phyloP scores from a whole-genome alignment of 2,329 filamentous ascomycete genomes.

The Thelonectria rubi region DNA sequence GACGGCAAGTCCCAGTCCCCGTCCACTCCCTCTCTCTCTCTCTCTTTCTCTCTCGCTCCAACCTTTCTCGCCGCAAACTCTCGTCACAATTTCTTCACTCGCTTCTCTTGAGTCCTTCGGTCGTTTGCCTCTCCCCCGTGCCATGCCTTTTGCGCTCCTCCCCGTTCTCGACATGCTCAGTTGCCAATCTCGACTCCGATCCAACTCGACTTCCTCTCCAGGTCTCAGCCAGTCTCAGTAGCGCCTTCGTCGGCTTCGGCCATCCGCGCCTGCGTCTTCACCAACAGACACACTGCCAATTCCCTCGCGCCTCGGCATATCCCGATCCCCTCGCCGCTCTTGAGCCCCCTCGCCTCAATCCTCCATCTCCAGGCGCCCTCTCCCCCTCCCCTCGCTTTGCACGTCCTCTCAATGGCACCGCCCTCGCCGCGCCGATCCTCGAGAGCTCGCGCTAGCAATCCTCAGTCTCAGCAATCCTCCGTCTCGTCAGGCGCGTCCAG shows the following conservation, averaged over 20 bases:
- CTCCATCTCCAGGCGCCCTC: slow-evolving; percentile 21
- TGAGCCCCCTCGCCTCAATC: slow-evolving; percentile 7
- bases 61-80: slow-evolving; percentile 25
- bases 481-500: slow-evolving; percentile 81
- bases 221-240: slow-evolving; percentile 34
- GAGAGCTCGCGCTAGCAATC: slow-evolving; percentile 83
- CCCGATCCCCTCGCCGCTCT: slow-evolving; percentile 18
- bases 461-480: slow-evolving; percentile 79
- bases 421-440: slow-evolving; percentile 86
- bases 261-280: slow-evolving; percentile 25
- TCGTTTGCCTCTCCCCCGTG: slow-evolving; percentile 30
- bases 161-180: slow-evolving; percentile 41
- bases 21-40: slow-evolving; percentile 21
- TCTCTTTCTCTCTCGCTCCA: slow-evolving; percentile 12
- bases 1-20: slow-evolving; percentile 12
- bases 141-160: slow-evolving; percentile 35
- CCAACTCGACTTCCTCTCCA: slow-evolving; percentile 34
- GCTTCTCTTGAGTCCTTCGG: slow-evolving; percentile 36
- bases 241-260: slow-evolving; percentile 35
- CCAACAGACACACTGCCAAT: slow-evolving; percentile 33
- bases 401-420: slow-evolving; percentile 63
- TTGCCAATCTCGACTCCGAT: slow-evolving; percentile 39
- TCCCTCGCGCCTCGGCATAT: slow-evolving; percentile 25
- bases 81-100: slow-evolving; percentile 45
- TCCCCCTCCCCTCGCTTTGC: slow-evolving; percentile 32